These are phyloP conservation scores for Drechslera avenae DNA, from an alignment of 2,329 filamentous ascomycete species.

Conservation along the genomic window DNA sequence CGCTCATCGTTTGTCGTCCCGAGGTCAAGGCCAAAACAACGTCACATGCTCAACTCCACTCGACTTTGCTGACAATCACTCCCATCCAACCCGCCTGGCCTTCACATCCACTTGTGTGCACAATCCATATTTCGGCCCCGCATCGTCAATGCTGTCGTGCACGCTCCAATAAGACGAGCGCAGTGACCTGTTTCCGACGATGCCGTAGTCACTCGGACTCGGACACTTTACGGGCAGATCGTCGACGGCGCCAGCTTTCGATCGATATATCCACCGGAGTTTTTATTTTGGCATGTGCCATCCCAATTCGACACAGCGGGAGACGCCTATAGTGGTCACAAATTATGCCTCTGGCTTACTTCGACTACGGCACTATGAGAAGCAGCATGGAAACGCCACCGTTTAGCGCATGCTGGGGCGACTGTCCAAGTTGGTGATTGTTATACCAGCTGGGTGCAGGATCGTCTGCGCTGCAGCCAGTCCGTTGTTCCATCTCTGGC, in stretches of 20 bases:
- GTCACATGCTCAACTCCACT: slow-evolving; percentile 6
- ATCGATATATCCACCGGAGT: slow-evolving; percentile 44
- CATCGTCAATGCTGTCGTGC: slow-evolving; percentile 30
- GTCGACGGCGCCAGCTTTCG: slow-evolving; percentile 36
- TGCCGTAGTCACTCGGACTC: slow-evolving; percentile 22
- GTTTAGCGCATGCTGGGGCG: slow-evolving; percentile 27
- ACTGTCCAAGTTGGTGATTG: slow-evolving; percentile 21
- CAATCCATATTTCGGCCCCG: slow-evolving; percentile 35
- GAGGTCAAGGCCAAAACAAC: neutral
- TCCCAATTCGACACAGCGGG: slow-evolving; percentile 26
- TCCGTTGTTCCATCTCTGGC: slow-evolving; percentile 34
- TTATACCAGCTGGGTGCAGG: slow-evolving; percentile 16
- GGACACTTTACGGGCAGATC: slow-evolving; percentile 47
- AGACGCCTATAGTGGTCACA: slow-evolving; percentile 29
- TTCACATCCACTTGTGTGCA: neutral
- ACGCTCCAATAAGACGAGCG: slow-evolving; percentile 17
- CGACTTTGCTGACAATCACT: neutral
- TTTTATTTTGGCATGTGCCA: slow-evolving; percentile 36
- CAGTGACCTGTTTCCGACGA: slow-evolving; percentile 29
- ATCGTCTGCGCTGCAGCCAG: slow-evolving; percentile 32
- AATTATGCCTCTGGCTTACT: slow-evolving; percentile 32
- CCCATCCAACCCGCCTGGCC: too few species aligned
- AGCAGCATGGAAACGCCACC: slow-evolving; percentile 34
- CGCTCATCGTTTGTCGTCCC: too few species aligned
- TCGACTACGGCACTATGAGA: slow-evolving; percentile 30